These are phyloP conservation scores for Bromus sterilis DNA, from an alignment of 176 grass and related monocot species.

Conservation along the genomic window DNA sequence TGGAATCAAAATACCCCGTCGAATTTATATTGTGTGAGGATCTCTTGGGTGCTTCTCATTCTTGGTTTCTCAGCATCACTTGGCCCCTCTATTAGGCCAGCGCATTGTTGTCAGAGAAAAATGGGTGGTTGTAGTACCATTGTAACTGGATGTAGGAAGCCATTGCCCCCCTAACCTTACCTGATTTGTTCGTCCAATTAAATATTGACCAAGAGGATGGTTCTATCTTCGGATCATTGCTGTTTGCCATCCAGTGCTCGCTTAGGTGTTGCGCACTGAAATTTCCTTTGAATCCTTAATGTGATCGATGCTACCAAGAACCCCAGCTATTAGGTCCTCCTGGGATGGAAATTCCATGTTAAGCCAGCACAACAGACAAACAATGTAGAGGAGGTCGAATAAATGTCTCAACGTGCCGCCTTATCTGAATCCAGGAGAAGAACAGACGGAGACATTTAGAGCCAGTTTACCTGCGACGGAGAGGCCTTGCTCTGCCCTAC, in stretches of 20 bases:
- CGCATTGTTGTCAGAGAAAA: background rate
- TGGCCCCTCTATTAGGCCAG: conserved; percentile 49
- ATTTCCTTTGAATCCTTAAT: conserved; percentile 20
- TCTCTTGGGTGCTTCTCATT: conserved; percentile 78
- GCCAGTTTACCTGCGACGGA: conserved; percentile 27
- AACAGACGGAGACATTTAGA: background rate
- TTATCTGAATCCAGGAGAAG: conserved; percentile 14
- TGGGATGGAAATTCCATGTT: conserved; percentile 19
- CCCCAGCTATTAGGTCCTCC: conserved; percentile 29
- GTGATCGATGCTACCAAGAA: conserved; percentile 32
- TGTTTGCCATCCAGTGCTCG: conserved; percentile 16
- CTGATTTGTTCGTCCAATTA: conserved; percentile 35
- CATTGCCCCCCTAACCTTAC: conserved; percentile 20
- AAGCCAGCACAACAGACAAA: background rate
- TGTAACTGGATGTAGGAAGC: background rate
- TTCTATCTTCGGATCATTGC: conserved; percentile 30
- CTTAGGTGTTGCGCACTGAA: background rate
- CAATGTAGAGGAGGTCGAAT: background rate
- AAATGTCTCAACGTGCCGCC: conserved; percentile 12
- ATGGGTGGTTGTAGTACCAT: background rate
- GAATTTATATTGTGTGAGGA: conserved; percentile 89
- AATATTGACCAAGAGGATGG: conserved; percentile 15
- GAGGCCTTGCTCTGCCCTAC: background rate
- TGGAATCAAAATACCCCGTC: conserved; percentile 45
- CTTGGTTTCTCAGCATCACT: conserved; percentile 51